Evolutionary conservation across 2,329 filamentous ascomycete species (phyloP), one percentile per base, ranked within the genome.

Genomic region (Falciphora oryzae): DNA sequence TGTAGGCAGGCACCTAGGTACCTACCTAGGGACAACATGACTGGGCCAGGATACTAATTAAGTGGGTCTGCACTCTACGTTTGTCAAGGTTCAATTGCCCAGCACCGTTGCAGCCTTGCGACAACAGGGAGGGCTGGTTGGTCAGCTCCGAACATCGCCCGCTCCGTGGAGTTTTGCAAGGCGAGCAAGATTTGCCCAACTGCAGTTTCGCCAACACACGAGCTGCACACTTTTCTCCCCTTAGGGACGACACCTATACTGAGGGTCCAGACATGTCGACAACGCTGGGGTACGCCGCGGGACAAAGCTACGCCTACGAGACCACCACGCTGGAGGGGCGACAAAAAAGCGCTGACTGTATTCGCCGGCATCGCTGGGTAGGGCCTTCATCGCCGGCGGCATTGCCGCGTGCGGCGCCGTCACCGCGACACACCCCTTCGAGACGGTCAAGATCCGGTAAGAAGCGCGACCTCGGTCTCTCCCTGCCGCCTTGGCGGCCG

Each of bases 401-500:
- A 91, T 99, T 74, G 95, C 95, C 74, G 95, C 95, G 69, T 98
- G 94, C 79, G 95, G 95, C 74, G 95, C 95, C 69, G 95, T 99
- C 65, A 98, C 94, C 57, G 93, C 96, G 69, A 98, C 95, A 62
- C 95, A 99, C 78, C 93, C 93, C 65, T 98, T 98, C 80, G 95
- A 99, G 80, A 98, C 94, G 16, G 93, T 99, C 76, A 99, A 99
- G 85, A 98, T 98, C 75, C 91, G 93, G 90, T 93, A 82, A 74
- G 83, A 63, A 57, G 50, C 44, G 50, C 61, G 10, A 50, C 27
- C 56, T 56, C 14, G 28, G 25, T 28, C 74, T 58, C 22, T 50
- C 63, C 59, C 57, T 38, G 62, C 38, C 59, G 65, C 63, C 56
- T 57, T 1, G 56, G 10, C 27, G n/a, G 56, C n/a, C 56, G n/a